These are phyloP conservation scores for Populus tremula DNA, from an alignment of 345 rosid genomes.

Conservation along the genomic window DNA sequence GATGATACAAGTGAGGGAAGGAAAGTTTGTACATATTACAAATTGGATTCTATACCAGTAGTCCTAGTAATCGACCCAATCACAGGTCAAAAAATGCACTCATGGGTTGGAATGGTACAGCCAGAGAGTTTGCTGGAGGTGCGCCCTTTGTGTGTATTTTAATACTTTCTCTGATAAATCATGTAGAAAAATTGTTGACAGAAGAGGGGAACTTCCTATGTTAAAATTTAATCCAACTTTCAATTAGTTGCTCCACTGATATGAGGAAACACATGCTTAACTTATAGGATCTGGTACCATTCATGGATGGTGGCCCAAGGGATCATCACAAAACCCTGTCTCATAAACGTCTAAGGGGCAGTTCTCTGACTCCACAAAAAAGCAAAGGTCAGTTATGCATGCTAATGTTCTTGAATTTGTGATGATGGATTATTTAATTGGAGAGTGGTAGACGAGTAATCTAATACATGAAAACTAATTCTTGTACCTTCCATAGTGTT, in stretches of 20 bases:
- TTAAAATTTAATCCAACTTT: background rate
- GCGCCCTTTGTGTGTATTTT: background rate
- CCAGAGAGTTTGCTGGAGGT: conserved; percentile 91
- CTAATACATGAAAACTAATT: background rate
- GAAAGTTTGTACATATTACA: conserved; percentile 91
- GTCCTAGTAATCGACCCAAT: conserved; percentile 93
- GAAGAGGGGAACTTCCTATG: background rate
- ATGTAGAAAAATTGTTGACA: background rate
- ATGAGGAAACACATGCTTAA: conserved; percentile 6
- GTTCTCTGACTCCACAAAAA: conserved; percentile 55
- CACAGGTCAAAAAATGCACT: conserved; percentile 90
- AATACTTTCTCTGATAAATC: background rate
- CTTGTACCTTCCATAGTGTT: background rate
- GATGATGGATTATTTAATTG: background rate
- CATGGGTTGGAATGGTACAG: conserved; percentile 89
- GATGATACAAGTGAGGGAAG: conserved; percentile 89
- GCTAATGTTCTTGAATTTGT: background rate
- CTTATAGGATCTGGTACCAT: conserved; percentile 75
- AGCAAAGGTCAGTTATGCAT: conserved; percentile 45
- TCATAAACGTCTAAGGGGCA: conserved; percentile 84
- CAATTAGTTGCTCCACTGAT: conserved; percentile 4
- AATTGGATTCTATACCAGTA: conserved; percentile 76
- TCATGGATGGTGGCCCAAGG: conserved; percentile 93
- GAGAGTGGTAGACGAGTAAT: background rate
- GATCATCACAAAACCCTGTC: conserved; percentile 67